Evolutionary conservation across 495 filamentous ascomycete genomes (phyloP).

Genomic region (Pyrenula massariospora): DNA sequence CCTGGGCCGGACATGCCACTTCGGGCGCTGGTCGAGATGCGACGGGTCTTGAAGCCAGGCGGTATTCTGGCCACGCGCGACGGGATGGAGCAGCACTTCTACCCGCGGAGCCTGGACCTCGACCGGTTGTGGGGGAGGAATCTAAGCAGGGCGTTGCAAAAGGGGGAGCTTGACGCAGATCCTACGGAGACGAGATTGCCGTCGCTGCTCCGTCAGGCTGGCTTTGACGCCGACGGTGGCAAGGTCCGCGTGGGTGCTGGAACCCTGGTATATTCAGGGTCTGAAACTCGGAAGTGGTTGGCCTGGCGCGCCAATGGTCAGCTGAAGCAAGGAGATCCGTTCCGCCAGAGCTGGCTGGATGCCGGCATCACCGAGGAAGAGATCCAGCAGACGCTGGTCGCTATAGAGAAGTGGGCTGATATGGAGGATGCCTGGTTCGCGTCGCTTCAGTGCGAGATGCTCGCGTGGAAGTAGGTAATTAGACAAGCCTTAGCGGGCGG

Average conservation of each 20-base stretch:
- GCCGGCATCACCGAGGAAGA: slow-evolving; percentile 22
- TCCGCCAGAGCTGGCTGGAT: slow-evolving; percentile 23
- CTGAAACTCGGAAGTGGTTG: slow-evolving; percentile 17
- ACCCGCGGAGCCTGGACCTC: slow-evolving; percentile 12
- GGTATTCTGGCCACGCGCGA: too few relatives aligned
- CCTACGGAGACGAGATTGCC: slow-evolving; percentile 17
- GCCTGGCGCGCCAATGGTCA: slow-evolving; percentile 16
- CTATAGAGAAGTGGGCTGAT: slow-evolving; percentile 19
- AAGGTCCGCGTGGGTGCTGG: slow-evolving; percentile 19
- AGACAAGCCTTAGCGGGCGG: too few relatives aligned
- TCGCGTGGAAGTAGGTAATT: slow-evolving; percentile 26
- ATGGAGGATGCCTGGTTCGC: slow-evolving; percentile 27
- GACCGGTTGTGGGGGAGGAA: slow-evolving; percentile 19
- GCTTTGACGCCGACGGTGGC: slow-evolving; percentile 19
- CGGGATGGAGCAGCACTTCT: too few relatives aligned
- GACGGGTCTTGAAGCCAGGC: slow-evolving; percentile 15
- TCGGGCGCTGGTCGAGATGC: slow-evolving; percentile 13
- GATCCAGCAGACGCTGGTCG: slow-evolving; percentile 19
- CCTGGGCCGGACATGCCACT: slow-evolving; percentile 5
- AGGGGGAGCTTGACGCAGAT: slow-evolving; percentile 10
- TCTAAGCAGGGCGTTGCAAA: slow-evolving; percentile 6
- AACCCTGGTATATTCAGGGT: slow-evolving; percentile 13
- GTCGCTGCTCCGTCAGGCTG: slow-evolving; percentile 15
- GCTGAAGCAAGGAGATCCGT: slow-evolving; percentile 20
- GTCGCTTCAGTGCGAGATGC: slow-evolving; percentile 22